A percentile compares a stretch with the other conserved stretches of the same genome.
Conservation (phyloP, 768 basidiomycete genomes). For the Mycena albidolilacea region DNA sequence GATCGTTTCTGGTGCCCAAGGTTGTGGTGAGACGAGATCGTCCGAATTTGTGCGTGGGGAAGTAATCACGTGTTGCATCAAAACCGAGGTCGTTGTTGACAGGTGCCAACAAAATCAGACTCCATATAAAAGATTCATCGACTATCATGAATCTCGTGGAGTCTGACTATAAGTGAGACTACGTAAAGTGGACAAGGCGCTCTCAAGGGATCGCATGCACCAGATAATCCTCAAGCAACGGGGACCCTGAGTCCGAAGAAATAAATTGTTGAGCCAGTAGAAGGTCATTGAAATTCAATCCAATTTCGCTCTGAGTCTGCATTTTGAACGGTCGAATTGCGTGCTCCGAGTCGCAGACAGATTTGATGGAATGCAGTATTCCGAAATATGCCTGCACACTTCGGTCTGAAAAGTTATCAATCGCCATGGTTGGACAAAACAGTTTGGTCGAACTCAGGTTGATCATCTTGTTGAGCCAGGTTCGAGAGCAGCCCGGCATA, state of each 20-base stretch:
- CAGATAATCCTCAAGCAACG: conserved; percentile 2
- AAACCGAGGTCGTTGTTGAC: no score
- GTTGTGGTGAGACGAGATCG: no score
- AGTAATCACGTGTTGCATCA: no score
- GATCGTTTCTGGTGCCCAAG: no score
- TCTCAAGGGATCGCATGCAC: conserved; percentile 6
- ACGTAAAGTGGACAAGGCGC: no score
- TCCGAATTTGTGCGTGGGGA: no score
- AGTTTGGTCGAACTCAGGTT: not conserved
- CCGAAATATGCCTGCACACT: conserved; percentile 8
- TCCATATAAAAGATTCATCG: no score
- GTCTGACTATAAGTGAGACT: no score
- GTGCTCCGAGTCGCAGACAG: not conserved
- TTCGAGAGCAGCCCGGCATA: conserved; percentile 1
- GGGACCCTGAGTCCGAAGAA: not conserved
- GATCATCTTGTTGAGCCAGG: conserved; percentile 11
- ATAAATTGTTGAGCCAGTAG: not conserved
- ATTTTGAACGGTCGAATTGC: no score
- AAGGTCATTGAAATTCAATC: not conserved
- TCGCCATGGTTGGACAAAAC: no score
- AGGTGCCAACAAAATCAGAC: no score
- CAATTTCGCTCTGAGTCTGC: not conserved
- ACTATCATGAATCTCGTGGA: no score
- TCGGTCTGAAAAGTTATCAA: not conserved
- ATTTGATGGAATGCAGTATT: not conserved